Base-by-base conservation (phyloP, 306 rosid genomes). In the Hippophae gyantsensis region DNA sequence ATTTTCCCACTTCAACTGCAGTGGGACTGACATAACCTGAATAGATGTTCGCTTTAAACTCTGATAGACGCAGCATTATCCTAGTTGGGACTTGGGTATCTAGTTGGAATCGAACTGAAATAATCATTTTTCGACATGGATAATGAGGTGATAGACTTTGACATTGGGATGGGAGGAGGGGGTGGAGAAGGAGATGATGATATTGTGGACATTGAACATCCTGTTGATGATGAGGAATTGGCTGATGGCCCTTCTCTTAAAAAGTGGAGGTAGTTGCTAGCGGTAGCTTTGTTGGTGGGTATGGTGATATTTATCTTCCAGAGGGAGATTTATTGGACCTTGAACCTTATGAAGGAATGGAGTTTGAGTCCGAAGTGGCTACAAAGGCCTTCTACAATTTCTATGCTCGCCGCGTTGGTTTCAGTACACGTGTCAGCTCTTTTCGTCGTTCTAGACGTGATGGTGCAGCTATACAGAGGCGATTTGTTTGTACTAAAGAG, bases 291-390 rank as follows among this genome's bases (percentile, higher is more conserved):
- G 74, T 79, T 54, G 80, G 82, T 32, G 38, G 38, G 38, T 4
- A 32, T 32, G 38, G 38, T 58, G 90, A 81, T 58, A 65, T 85
- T 27, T 87, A 85, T 69, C 67, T 85, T 67, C 95, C 96, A 7
- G 97, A 86, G 53, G 96, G 96, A 14, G 98, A 89, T 71, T 74
- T 86, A 43, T 78, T 81, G 76, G 97, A 92, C 75, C 98, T 92
- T 23, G 98, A 92, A 64, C 98, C 98, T 48, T 80, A 61, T 54
- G 98, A 92, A 53, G 86, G 98, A 14, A 92, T 92, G 95, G 96
- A 87, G 67, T 92, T 92, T 55, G 98, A 92, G 79, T 92, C 95
- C 2, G 96, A 92, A 73, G 98, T 87, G 80, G 98, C 98, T 68
- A 92, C 96, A 69, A 92, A 92, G 77, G 98, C 89, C 43, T 92